Percentiles rank a stretch among this genome's conserved stretches.
Conservation (phyloP, 768 basidiomycete genomes). For the Russula sp. region DNA sequence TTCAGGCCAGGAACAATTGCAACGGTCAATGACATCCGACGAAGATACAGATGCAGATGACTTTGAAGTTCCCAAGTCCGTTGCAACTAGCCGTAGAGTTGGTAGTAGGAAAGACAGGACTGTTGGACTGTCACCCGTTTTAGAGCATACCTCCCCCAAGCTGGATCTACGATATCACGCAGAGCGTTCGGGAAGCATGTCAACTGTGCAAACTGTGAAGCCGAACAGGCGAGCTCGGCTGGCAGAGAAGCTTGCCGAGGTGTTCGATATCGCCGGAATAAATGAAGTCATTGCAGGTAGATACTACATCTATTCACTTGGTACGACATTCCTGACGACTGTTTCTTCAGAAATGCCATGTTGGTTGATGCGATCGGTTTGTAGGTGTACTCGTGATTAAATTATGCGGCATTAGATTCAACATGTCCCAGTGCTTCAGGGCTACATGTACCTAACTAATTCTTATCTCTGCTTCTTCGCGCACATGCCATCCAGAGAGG, state of each 20-base stretch:
- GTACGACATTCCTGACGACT: not conserved
- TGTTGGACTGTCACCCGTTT: constrained; percentile 10
- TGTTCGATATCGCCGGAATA: constrained; percentile 76
- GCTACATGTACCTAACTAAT: constrained; percentile 95
- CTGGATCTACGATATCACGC: constrained; percentile 11
- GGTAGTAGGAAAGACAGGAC: constrained; percentile 9
- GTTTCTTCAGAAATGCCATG: constrained; percentile 73
- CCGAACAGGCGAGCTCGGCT: constrained; percentile 60
- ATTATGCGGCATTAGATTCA: constrained; percentile 4
- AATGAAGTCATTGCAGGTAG: constrained; percentile 79
- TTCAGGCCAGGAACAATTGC: constrained; percentile 4
- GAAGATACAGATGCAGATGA: constrained; percentile 23
- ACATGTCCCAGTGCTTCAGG: constrained; percentile 70
- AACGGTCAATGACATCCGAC: constrained; percentile 6
- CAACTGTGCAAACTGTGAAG: constrained; percentile 69
- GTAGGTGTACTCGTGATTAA: constrained; percentile 44
- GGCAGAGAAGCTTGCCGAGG: constrained; percentile 81
- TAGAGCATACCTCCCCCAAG: constrained; percentile 11
- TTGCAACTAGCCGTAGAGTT: not conserved
- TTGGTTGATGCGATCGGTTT: constrained; percentile 83
- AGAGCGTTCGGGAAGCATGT: constrained; percentile 35
- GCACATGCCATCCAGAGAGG: constrained; percentile 86
- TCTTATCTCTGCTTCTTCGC: constrained; percentile 95
- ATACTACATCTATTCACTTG: constrained; percentile 24
- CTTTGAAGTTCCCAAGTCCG: constrained; percentile 20